Evolutionary conservation across 306 rosid genomes (phyloP), one percentile per base, ranked within the genome.

Genomic region (Sesbania bispinosa): DNA sequence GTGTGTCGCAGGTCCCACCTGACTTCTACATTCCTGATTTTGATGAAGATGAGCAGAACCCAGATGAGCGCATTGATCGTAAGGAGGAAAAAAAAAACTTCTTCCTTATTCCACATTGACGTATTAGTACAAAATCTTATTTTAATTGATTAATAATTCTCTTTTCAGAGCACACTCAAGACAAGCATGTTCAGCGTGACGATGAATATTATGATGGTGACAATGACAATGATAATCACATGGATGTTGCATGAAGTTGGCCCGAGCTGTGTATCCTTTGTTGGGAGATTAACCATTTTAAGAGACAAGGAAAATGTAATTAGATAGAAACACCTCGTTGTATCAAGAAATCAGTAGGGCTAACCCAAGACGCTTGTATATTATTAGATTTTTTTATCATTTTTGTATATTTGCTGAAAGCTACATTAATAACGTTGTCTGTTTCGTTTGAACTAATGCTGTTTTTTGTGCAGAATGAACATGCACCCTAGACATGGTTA

Each of bases 11-110:
- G 98, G 97, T 94, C 71, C 98, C 97, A 32, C 98, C 98, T 7
- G 98, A 94, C 79, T 85, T 94, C 73, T 91, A 87, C 80, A 84
- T 94, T 84, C 98, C 98, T 7, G 98, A 94, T 62, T 80, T 89
- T 5, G 89, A 94, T 52, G 98, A 94, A 83, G 97, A 94, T 74
- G 90, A 79, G 85, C 97, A 86, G 71, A 91, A 91, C 82, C 97
- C 98, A 15, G 98, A 94, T 81, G 96, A 89, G 81, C 98, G 98
- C 55, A 75, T 84, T 69, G 87, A 87, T 82, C 95, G 98, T 94
- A 85, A 90, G 98, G 57, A 46, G 66, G n/a, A n/a, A n/a, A 52
- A 57, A 62, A n/a, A 35, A 16, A 26, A 0, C 2, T 30, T 10
- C n/a, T 60, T 43, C 33, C 52, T 29, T 20, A 13, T 62, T 54